A percentile compares a stretch with the other conserved stretches of the same genome.
Conservation (phyloP, 305 asterid genomes). For the Fraxinus nigra region DNA sequence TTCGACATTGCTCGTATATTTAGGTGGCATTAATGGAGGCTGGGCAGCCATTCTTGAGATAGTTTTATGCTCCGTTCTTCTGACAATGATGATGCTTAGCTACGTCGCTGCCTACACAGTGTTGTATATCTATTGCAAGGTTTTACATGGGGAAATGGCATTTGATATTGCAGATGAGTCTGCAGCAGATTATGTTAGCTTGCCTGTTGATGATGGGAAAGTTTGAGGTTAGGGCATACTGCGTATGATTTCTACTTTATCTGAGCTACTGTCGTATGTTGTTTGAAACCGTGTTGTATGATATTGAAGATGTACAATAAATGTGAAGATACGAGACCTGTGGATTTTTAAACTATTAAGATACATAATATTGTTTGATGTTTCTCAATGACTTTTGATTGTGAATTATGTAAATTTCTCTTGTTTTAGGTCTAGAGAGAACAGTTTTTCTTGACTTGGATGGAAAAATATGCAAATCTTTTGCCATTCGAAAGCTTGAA, state of each 20-base stretch:
- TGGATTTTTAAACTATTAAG: not conserved
- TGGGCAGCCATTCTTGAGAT: slow-evolving; percentile 50
- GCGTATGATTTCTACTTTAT: not conserved
- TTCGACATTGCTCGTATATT: slow-evolving; percentile 28
- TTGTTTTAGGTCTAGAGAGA: not conserved
- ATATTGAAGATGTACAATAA: slow-evolving; percentile 11
- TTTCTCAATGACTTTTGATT: not conserved
- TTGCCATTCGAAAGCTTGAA: not conserved
- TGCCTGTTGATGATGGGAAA: slow-evolving; percentile 81
- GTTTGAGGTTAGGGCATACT: slow-evolving; percentile 9
- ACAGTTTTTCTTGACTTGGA: not conserved
- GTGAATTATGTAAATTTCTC: not conserved
- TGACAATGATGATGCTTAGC: slow-evolving; percentile 36
- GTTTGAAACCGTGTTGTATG: slow-evolving; percentile 15
- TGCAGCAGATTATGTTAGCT: slow-evolving; percentile 61
- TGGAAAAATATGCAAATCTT: not conserved
- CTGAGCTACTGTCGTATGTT: not conserved
- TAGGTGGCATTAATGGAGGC: slow-evolving; percentile 35
- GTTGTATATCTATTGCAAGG: slow-evolving; percentile 47
- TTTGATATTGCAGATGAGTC: slow-evolving; percentile 86
- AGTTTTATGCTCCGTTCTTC: slow-evolving; percentile 38
- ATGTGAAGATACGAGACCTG: not conserved
- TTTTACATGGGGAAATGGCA: slow-evolving; percentile 67
- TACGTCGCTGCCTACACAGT: slow-evolving; percentile 34
- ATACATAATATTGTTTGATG: not conserved